A percentile compares a stretch with the other conserved stretches of the same genome.
phyloP scores from a whole-genome alignment of 1,139 yeast genomes.

The Diutina scorzettiae region DNA sequence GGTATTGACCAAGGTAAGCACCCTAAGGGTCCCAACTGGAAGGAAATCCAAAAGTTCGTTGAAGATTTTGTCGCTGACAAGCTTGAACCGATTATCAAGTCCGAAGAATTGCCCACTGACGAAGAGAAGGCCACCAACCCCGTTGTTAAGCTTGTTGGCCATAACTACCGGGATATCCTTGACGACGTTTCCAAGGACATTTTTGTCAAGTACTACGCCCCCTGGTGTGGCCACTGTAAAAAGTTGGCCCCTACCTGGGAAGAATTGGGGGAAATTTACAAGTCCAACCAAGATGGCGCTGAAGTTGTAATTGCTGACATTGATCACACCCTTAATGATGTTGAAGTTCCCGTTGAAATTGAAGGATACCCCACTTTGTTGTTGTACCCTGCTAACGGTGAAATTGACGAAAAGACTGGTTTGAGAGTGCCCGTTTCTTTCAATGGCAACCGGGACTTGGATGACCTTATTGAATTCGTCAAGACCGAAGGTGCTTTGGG shows the following conservation, averaged over 20 bases:
- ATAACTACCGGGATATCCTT: slow-evolving; percentile 64
- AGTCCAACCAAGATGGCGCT: slow-evolving; percentile 31
- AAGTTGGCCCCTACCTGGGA: slow-evolving; percentile 87
- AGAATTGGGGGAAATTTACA: slow-evolving; percentile 65
- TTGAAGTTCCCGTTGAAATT: slow-evolving; percentile 52
- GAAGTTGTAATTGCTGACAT: slow-evolving; percentile 72
- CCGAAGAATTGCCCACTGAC: slow-evolving; percentile 68
- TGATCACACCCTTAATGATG: slow-evolving; percentile 86
- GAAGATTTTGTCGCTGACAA: slow-evolving; percentile 52
- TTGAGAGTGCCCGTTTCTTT: slow-evolving; percentile 54
- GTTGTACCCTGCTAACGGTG: slow-evolving; percentile 82
- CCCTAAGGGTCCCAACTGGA: slow-evolving; percentile 30
- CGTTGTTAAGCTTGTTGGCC: slow-evolving; percentile 74
- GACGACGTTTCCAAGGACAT: slow-evolving; percentile 70
- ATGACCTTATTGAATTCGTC: slow-evolving; percentile 58
- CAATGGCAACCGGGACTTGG: slow-evolving; percentile 65
- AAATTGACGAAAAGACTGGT: slow-evolving; percentile 44
- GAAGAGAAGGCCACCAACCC: slow-evolving; percentile 59
- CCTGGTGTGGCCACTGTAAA: slow-evolving; percentile 99
- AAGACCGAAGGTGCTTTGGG: slow-evolving; percentile 45
- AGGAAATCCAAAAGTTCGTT: slow-evolving; percentile 47
- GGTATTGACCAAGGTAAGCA: slow-evolving; percentile 41
- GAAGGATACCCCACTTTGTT: slow-evolving; percentile 90
- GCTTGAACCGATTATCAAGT: slow-evolving; percentile 63
- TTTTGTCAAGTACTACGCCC: slow-evolving; percentile 88